These are phyloP conservation scores for Trichosporon sp. DNA, from an alignment of 1,284 basidiomycete species.

Conservation along the genomic window DNA sequence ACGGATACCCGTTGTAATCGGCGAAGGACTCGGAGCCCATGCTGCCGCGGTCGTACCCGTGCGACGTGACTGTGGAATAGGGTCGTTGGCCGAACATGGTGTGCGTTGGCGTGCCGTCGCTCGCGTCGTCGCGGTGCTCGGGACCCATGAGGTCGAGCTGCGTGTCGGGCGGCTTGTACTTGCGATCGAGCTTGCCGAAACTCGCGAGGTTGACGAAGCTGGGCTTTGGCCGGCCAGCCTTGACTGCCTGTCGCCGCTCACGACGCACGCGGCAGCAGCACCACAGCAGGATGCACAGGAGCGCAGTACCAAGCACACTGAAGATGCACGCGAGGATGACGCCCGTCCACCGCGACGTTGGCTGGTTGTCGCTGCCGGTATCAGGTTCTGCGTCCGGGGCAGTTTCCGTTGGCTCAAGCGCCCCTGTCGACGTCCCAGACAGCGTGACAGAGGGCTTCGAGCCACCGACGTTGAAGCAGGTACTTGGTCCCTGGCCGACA, in stretches of 20 bases:
- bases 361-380: background rate
- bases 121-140: slow-evolving; percentile 15
- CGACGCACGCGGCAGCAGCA: slow-evolving; percentile 46
- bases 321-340: slow-evolving; percentile 64
- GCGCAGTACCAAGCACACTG: slow-evolving; percentile 51
- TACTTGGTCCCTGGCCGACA: slow-evolving; percentile 48
- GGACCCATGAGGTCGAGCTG: slow-evolving; percentile 36
- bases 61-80: background rate
- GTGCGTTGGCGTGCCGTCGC: slow-evolving; percentile 21
- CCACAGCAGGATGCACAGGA: slow-evolving; percentile 56
- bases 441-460: slow-evolving; percentile 46
- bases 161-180: slow-evolving; percentile 25
- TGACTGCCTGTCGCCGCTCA: slow-evolving; percentile 29
- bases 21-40: background rate
- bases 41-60: slow-evolving; percentile 8
- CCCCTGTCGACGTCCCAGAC: slow-evolving; percentile 2
- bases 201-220: slow-evolving; percentile 26
- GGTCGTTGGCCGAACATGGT: slow-evolving; percentile 5
- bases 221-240: slow-evolving; percentile 22
- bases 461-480: slow-evolving; percentile 35
- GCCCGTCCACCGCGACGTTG: background rate
- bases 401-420: slow-evolving; percentile 1
- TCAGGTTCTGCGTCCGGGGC: background rate
- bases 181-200: slow-evolving; percentile 24
- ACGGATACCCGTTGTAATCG: background rate